Conservation (phyloP, 202 grass and related monocot genomes). For the Brachypodium distachyon region DNA sequence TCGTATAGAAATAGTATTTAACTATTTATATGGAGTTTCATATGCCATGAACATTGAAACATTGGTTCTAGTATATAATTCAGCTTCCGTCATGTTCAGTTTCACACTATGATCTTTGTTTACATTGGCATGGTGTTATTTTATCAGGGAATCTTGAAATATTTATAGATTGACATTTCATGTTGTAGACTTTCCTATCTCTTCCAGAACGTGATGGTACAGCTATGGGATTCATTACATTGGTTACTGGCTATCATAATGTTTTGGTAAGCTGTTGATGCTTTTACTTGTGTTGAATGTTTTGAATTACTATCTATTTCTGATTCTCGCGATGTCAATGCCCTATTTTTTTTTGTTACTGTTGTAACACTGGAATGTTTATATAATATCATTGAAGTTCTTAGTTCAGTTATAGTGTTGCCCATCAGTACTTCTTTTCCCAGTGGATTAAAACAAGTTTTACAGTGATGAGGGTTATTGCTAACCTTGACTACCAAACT, state of each 20-base stretch:
- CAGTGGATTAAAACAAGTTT: neutral
- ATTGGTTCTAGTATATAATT: conserved; percentile 7
- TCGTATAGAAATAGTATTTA: neutral
- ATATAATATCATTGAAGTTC: neutral
- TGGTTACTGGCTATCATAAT: conserved; percentile 47
- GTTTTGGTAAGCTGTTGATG: conserved; percentile 36
- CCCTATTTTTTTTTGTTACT: neutral
- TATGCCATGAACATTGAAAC: neutral
- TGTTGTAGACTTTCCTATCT: conserved; percentile 65
- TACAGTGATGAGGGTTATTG: neutral
- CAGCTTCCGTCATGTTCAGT: neutral
- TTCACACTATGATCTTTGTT: neutral
- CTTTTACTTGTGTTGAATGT: neutral
- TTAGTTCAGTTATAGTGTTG: conserved; percentile 20
- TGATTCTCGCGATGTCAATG: neutral
- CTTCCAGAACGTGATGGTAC: conserved; percentile 48
- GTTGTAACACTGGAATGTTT: neutral
- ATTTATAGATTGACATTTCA: conserved; percentile 17
- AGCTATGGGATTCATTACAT: conserved; percentile 53
- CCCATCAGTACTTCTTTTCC: neutral
- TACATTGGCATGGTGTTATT: neutral
- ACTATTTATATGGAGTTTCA: conserved; percentile 1
- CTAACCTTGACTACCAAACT: neutral
- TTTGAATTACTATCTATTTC: neutral
- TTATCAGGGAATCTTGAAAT: neutral